These are phyloP conservation scores for Leucoagaricus sp. DNA, from an alignment of 1,284 basidiomycete genomes.

Conservation along the genomic window DNA sequence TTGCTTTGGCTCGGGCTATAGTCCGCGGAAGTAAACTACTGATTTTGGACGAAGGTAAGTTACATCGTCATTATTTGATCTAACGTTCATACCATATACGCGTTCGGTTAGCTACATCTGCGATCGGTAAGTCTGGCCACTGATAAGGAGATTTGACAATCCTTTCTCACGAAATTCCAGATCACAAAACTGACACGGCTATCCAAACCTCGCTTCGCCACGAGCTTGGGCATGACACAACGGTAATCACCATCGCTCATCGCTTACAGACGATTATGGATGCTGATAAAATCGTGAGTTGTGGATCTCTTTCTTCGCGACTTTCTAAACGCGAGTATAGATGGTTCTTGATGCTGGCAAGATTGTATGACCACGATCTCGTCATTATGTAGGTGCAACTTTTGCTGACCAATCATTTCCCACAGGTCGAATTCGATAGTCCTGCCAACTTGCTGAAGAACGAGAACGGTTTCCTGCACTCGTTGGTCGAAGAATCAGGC, in stretches of 20 bases:
- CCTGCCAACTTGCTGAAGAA: slow-evolving; percentile 59
- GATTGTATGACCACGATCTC: too few relatives aligned
- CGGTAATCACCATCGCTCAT: slow-evolving; percentile 68
- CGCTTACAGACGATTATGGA: slow-evolving; percentile 74
- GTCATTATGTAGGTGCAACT: too few relatives aligned
- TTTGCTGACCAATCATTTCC: too few relatives aligned
- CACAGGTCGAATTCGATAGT: slow-evolving; percentile 63
- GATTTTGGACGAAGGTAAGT: slow-evolving; percentile 59
- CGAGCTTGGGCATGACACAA: slow-evolving; percentile 54
- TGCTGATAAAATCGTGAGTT: slow-evolving; percentile 49
- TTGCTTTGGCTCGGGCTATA: slow-evolving; percentile 60
- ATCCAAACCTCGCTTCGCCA: slow-evolving; percentile 60
- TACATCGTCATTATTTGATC: neutral
- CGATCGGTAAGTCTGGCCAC: slow-evolving; percentile 46
- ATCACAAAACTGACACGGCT: slow-evolving; percentile 59
- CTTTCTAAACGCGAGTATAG: slow-evolving; percentile 25
- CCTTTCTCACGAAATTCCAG: too few relatives aligned
- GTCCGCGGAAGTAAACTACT: slow-evolving; percentile 58
- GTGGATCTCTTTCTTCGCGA: slow-evolving; percentile 10
- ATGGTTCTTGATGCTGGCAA: slow-evolving; percentile 37
- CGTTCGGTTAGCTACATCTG: slow-evolving; percentile 47
- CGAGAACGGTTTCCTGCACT: slow-evolving; percentile 50
- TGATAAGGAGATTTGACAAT: too few relatives aligned
- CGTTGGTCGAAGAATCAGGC: slow-evolving; percentile 61
- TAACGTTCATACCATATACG: neutral